Percentiles rank a stretch among this genome's conserved stretches.
phyloP scores from a whole-genome alignment of 1,284 basidiomycete species.

The Somion occarium region DNA sequence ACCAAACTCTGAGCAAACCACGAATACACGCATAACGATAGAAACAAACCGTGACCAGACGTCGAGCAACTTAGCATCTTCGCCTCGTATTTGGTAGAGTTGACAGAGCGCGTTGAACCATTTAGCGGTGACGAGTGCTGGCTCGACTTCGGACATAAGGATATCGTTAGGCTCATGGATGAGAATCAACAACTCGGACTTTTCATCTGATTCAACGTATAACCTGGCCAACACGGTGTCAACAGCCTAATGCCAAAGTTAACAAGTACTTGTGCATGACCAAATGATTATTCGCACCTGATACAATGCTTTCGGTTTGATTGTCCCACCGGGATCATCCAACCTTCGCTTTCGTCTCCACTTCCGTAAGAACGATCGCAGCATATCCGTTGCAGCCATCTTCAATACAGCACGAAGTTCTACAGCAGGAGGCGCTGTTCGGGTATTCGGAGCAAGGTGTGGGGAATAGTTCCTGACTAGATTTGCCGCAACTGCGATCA shows the following conservation, averaged over 20 bases:
- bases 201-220: constrained; percentile 53
- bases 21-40: not conserved
- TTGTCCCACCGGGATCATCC: constrained; percentile 12
- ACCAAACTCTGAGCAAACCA: constrained; percentile 7
- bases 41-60: constrained; percentile 64
- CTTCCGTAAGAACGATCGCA: constrained; percentile 57
- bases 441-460: constrained; percentile 70
- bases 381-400: constrained; percentile 62
- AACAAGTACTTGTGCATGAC: constrained; percentile 15
- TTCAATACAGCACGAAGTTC: constrained; percentile 60
- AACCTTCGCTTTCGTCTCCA: constrained; percentile 29
- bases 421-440: constrained; percentile 59
- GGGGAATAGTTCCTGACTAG: constrained; percentile 89
- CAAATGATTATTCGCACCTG: constrained; percentile 18
- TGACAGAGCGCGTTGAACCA: constrained; percentile 64
- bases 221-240: constrained; percentile 82
- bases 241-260: constrained; percentile 51
- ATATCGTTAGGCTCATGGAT: constrained; percentile 57
- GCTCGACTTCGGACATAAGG: constrained; percentile 62
- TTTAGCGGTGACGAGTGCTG: constrained; percentile 44
- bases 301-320: constrained; percentile 14
- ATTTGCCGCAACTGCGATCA: constrained; percentile 77
- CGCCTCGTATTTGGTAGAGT: constrained; percentile 55
- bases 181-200: constrained; percentile 58
- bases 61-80: constrained; percentile 59